Conservation (phyloP, 352 stramenopile species). For the Pythium vanterpoolii region DNA sequence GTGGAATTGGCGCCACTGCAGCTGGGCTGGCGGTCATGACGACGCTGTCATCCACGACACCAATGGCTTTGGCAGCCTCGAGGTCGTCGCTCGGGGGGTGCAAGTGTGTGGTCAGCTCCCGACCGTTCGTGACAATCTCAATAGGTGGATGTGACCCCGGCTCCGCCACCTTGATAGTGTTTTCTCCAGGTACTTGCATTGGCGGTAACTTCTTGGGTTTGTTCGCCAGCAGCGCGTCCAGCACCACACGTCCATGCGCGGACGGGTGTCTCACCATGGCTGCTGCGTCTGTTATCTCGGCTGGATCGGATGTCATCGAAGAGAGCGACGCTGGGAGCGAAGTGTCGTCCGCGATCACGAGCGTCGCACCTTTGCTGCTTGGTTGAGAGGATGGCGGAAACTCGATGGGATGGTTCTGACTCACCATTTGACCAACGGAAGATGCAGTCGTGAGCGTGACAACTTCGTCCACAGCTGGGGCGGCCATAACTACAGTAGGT, state of each 20-base stretch:
- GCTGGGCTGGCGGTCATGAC: background rate
- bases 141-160: background rate
- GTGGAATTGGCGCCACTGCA: background rate
- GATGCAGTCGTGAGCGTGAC: background rate
- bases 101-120: background rate
- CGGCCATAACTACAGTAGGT: background rate
- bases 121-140: background rate
- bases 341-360: background rate
- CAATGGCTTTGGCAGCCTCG: background rate
- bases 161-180: background rate
- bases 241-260: background rate
- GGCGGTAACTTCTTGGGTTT: background rate
- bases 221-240: slow-evolving; percentile 3
- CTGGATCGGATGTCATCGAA: background rate
- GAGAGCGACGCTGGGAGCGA: background rate
- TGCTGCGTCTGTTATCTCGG: background rate
- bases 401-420: background rate
- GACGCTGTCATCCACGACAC: background rate
- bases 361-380: background rate
- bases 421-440: slow-evolving; percentile 6
- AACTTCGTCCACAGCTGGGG: background rate
- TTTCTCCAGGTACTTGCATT: background rate
- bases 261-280: background rate
- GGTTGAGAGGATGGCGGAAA: background rate
- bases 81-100: background rate